These are phyloP conservation scores for Jaapia argillacea DNA, from an alignment of 768 basidiomycete genomes.

Conservation along the genomic window DNA sequence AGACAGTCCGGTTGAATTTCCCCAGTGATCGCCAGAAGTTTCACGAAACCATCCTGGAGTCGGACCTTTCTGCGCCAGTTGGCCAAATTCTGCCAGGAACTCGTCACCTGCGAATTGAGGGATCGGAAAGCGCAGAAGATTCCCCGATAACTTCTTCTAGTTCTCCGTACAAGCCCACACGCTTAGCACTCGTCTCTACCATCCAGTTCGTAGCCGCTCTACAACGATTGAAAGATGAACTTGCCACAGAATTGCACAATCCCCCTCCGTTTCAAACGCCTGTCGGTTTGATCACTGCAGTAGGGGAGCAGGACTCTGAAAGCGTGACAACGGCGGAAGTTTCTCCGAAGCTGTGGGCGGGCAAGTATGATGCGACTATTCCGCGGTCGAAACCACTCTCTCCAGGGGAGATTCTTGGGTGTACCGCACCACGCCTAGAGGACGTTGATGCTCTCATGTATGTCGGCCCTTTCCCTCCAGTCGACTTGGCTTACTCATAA, in stretches of 20 bases:
- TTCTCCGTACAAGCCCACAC: slow-evolving; percentile 32
- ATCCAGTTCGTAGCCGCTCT: slow-evolving; percentile 96
- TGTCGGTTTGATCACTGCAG: background rate
- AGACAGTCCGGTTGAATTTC: slow-evolving; percentile 85
- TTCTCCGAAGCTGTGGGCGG: slow-evolving; percentile 36
- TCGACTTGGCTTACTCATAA: slow-evolving; percentile 5
- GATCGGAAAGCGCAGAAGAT: slow-evolving; percentile 9
- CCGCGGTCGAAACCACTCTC: slow-evolving; percentile 88
- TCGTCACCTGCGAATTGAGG: slow-evolving; percentile 55
- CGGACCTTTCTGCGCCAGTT: slow-evolving; percentile 30
- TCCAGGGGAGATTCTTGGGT: slow-evolving; percentile 95
- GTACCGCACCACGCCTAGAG: slow-evolving; percentile 78
- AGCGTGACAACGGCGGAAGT: background rate
- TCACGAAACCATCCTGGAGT: slow-evolving; percentile 45
- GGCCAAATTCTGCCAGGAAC: slow-evolving; percentile 27
- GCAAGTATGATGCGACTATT: slow-evolving; percentile 65
- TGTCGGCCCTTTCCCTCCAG: slow-evolving; percentile 16
- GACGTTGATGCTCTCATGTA: slow-evolving; percentile 90
- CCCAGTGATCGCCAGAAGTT: slow-evolving; percentile 67
- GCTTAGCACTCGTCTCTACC: slow-evolving; percentile 88
- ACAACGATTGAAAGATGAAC: slow-evolving; percentile 75
- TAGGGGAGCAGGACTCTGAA: background rate
- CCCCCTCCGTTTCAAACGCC: slow-evolving; percentile 8
- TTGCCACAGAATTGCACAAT: slow-evolving; percentile 33
- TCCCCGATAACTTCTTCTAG: slow-evolving; percentile 12